Evolutionary conservation across 202 grass and related monocot genomes (phyloP).

Genomic region (Setaria viridis): DNA sequence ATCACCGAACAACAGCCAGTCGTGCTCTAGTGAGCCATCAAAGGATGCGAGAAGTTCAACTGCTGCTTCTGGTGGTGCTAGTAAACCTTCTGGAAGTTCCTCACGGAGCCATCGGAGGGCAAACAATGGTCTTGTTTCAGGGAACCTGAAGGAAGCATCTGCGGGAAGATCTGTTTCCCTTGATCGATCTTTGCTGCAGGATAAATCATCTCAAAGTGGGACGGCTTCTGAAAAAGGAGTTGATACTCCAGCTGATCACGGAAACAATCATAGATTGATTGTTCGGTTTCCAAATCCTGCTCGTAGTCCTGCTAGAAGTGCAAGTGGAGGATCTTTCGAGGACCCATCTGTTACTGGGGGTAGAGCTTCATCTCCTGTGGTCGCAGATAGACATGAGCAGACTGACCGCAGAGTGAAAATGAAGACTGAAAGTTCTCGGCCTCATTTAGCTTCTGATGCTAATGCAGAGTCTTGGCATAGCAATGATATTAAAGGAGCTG

Average conservation of each 20-base stretch:
- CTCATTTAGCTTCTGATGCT: constrained; percentile 50
- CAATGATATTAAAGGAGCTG: constrained; percentile 49
- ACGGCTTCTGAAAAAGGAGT: constrained; percentile 51
- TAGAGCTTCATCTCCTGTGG: constrained; percentile 68
- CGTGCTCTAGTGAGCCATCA: constrained; percentile 74
- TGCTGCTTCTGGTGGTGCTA: constrained; percentile 64
- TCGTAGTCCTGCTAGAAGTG: constrained; percentile 62
- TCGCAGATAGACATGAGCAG: constrained; percentile 61
- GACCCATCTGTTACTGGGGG: constrained; percentile 65
- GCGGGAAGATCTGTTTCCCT: constrained; percentile 39
- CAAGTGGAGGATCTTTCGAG: constrained; percentile 60
- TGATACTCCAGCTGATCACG: constrained; percentile 44
- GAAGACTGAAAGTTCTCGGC: constrained; percentile 43
- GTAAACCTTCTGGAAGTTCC: constrained; percentile 62
- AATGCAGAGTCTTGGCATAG: constrained; percentile 45
- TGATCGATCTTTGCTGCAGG: constrained; percentile 46
- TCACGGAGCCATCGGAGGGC: constrained; percentile 54
- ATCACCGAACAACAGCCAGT: constrained; percentile 82
- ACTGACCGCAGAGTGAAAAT: constrained; percentile 58
- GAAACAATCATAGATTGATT: constrained; percentile 62
- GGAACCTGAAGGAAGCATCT: constrained; percentile 54
- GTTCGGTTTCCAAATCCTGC: constrained; percentile 58
- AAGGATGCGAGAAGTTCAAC: constrained; percentile 82
- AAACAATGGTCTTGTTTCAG: constrained; percentile 53
- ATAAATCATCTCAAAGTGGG: constrained; percentile 60